Conservation (phyloP, 129 eudicot species). For the Heracleum sosnowskyi region DNA sequence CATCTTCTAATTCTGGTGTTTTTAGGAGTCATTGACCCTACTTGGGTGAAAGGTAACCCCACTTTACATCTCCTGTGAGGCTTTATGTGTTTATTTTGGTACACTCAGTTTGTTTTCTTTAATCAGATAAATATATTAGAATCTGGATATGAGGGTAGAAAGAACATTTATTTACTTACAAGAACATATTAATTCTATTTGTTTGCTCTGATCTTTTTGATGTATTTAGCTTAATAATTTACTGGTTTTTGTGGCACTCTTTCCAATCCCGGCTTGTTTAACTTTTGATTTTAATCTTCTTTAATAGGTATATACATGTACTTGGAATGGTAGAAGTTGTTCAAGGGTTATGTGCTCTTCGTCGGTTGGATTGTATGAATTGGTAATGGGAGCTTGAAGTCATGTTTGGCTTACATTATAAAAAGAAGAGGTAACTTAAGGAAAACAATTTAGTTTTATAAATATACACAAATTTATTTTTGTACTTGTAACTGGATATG, state of each 20-base stretch:
- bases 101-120: not conserved
- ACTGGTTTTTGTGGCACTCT: constrained; percentile 8
- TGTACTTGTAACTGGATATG: not conserved
- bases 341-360: no score
- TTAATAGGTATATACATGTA: not conserved
- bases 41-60: constrained; percentile 8
- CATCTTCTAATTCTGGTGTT: not conserved
- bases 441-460: no score
- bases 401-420: not conserved
- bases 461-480: no score
- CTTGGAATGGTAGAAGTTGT: not conserved
- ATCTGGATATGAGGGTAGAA: no score
- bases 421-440: not conserved
- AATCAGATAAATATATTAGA: no score
- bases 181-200: not conserved
- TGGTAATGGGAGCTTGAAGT: constrained; percentile 8
- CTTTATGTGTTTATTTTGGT: constrained; percentile 1
- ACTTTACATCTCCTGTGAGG: constrained; percentile 27
- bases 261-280: constrained; percentile 16
- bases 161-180: not conserved
- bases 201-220: not conserved
- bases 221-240: constrained; percentile 16
- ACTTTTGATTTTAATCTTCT: not conserved
- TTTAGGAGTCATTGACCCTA: constrained; percentile 32
- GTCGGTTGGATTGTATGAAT: constrained; percentile 10